Evolutionary conservation across 148 eudicot species (phyloP).

Genomic region (Linanthus parryae): DNA sequence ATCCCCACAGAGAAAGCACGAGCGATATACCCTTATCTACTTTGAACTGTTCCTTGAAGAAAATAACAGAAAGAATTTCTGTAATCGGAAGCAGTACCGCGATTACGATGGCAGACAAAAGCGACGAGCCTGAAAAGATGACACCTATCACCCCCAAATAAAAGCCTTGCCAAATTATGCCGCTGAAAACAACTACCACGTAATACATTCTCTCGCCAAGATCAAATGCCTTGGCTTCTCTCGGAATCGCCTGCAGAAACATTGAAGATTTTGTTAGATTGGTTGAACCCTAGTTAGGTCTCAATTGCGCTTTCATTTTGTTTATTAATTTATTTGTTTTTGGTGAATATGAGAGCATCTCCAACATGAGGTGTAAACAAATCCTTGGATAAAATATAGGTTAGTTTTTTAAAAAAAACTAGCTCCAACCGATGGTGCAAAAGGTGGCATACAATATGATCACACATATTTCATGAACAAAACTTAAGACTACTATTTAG

Average conservation of each 20-base stretch:
- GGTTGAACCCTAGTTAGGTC: no score
- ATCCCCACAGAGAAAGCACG: conserved; percentile 65
- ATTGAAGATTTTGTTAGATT: conserved; percentile 12
- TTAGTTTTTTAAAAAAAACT: no score
- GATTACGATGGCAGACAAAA: conserved; percentile 47
- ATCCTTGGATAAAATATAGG: no score
- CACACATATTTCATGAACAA: no score
- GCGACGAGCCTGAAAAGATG: conserved; percentile 53
- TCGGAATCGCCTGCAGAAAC: conserved; percentile 41
- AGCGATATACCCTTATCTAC: conserved; percentile 60
- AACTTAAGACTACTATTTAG: no score
- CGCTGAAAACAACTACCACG: conserved; percentile 28
- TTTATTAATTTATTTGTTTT: no score
- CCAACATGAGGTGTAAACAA: no score
- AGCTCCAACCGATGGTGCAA: no score
- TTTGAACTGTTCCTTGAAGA: conserved; percentile 51
- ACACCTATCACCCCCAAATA: conserved; percentile 62
- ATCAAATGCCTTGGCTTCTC: conserved; percentile 36
- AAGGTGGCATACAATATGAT: no score
- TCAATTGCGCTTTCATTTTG: no score
- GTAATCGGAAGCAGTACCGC: conserved; percentile 45
- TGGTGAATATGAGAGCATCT: no score
- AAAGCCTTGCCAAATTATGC: conserved; percentile 53
- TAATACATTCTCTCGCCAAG: conserved; percentile 37
- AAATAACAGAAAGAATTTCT: conserved; percentile 45